Evolutionary conservation across 768 basidiomycete species (phyloP).

Genomic region (Trichaptum fuscoviolaceum): DNA sequence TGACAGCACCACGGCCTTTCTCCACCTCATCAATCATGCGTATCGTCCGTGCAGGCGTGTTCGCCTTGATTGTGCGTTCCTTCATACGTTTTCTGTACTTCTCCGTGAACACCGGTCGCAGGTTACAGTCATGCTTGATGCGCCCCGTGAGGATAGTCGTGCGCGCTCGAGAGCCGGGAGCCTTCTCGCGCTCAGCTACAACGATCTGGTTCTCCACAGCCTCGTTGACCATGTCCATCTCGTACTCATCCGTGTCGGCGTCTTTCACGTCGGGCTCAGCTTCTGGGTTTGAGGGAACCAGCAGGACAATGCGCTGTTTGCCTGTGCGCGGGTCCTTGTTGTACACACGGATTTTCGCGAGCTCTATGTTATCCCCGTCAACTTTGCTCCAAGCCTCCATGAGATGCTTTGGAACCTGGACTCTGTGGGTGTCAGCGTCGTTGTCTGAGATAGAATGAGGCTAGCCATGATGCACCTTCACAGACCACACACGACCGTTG

Average conservation of each 20-base stretch:
- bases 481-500: slow-evolving; percentile 76
- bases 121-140: slow-evolving; percentile 75
- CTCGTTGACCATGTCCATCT: slow-evolving; percentile 84
- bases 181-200: slow-evolving; percentile 78
- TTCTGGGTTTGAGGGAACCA: slow-evolving; percentile 52
- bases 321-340: slow-evolving; percentile 37
- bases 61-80: slow-evolving; percentile 59
- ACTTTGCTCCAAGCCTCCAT: slow-evolving; percentile 83
- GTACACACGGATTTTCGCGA: slow-evolving; percentile 85
- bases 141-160: slow-evolving; percentile 76
- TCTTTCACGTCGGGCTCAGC: slow-evolving; percentile 32
- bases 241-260: slow-evolving; percentile 58
- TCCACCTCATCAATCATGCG: slow-evolving; percentile 65
- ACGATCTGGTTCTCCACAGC: slow-evolving; percentile 82
- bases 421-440: neutral
- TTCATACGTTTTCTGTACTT: slow-evolving; percentile 69
- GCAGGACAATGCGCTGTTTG: slow-evolving; percentile 58
- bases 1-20: slow-evolving; percentile 69
- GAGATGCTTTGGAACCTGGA: slow-evolving; percentile 79
- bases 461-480: slow-evolving; percentile 51
- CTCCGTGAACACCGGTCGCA: slow-evolving; percentile 63
- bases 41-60: slow-evolving; percentile 61
- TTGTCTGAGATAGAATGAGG: neutral
- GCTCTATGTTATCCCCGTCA: slow-evolving; percentile 66
- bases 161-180: slow-evolving; percentile 57